Percentiles rank a stretch among this genome's conserved stretches.
Evolutionary conservation across 2,329 filamentous ascomycete species (phyloP).

Genomic region (Beauveria rudraprayagi): DNA sequence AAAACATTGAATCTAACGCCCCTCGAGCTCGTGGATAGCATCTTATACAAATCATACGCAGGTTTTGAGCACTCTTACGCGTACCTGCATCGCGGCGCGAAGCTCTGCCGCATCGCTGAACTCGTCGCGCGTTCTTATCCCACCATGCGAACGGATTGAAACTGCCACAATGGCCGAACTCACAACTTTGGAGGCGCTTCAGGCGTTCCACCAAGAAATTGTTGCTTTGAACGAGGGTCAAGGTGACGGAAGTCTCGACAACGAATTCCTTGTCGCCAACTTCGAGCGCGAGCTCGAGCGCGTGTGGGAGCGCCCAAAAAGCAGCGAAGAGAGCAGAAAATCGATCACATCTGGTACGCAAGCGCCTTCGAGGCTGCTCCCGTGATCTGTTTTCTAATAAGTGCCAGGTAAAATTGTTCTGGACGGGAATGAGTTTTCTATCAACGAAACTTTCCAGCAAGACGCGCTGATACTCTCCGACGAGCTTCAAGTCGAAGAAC

Average conservation of each 20-base stretch:
- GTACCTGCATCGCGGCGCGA: not conserved
- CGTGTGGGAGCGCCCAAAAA: slow-evolving; percentile 66
- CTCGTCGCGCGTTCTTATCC: slow-evolving; percentile 7
- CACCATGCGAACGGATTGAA: slow-evolving; percentile 39
- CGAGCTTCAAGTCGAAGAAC: slow-evolving; percentile 81
- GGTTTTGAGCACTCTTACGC: not conserved
- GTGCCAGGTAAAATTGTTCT: slow-evolving; percentile 66
- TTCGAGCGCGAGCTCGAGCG: slow-evolving; percentile 64
- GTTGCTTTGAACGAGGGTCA: slow-evolving; percentile 65
- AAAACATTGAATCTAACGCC: not conserved
- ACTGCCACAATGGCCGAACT: slow-evolving; percentile 59
- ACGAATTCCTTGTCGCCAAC: slow-evolving; percentile 60
- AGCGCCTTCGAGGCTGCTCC: not conserved
- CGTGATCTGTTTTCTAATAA: slow-evolving; percentile 12
- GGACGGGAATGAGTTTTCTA: slow-evolving; percentile 62
- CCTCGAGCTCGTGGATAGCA: not conserved
- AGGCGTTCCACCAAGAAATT: slow-evolving; percentile 80
- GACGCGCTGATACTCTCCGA: slow-evolving; percentile 75
- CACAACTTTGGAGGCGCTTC: slow-evolving; percentile 66
- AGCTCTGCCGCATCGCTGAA: not conserved
- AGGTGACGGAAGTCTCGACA: slow-evolving; percentile 52
- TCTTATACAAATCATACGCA: not conserved
- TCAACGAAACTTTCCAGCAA: slow-evolving; percentile 86
- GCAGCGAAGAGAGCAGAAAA: slow-evolving; percentile 68
- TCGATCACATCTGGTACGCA: slow-evolving; percentile 55